phyloP scores from a whole-genome alignment of 2,329 filamentous ascomycete species.

The Colletotrichum sp. region DNA sequence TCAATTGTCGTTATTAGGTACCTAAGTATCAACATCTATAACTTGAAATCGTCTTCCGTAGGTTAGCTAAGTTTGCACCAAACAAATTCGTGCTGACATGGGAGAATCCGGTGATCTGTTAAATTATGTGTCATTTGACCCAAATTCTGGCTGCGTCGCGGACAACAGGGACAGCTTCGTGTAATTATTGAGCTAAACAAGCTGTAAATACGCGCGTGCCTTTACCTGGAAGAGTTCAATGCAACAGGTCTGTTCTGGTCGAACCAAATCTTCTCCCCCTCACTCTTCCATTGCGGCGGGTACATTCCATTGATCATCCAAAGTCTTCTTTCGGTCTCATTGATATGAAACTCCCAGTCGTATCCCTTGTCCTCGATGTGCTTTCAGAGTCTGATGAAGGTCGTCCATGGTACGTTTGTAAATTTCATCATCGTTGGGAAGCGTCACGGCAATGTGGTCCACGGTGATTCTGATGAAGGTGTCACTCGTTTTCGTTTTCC shows the following conservation, averaged over 20 bases:
- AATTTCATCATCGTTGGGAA: constrained; percentile 28
- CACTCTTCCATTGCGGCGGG: constrained; percentile 37
- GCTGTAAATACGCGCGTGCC: too few species aligned
- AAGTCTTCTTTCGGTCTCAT: constrained; percentile 44
- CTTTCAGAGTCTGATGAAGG: constrained; percentile 37
- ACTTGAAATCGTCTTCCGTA: too few species aligned
- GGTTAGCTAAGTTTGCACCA: too few species aligned
- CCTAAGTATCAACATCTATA: too few species aligned
- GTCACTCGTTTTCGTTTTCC: constrained; percentile 21
- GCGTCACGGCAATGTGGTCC: constrained; percentile 27
- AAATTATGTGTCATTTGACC: too few species aligned
- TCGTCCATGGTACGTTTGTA: not conserved
- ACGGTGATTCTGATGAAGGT: constrained; percentile 38
- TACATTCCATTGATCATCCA: constrained; percentile 48
- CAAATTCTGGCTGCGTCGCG: too few species aligned
- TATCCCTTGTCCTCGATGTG: constrained; percentile 44
- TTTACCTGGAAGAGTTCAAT: not conserved
- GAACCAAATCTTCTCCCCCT: constrained; percentile 39
- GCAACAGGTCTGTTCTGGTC: not conserved
- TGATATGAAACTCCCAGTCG: constrained; percentile 47
- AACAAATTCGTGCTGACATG: too few species aligned
- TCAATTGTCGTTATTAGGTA: too few species aligned
- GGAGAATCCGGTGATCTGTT: too few species aligned
- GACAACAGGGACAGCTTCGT: too few species aligned
- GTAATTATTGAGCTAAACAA: too few species aligned